Evolutionary conservation across 192 early-diverging fungal genomes (phyloP).

Genomic region (Umbelopsis isabellina): DNA sequence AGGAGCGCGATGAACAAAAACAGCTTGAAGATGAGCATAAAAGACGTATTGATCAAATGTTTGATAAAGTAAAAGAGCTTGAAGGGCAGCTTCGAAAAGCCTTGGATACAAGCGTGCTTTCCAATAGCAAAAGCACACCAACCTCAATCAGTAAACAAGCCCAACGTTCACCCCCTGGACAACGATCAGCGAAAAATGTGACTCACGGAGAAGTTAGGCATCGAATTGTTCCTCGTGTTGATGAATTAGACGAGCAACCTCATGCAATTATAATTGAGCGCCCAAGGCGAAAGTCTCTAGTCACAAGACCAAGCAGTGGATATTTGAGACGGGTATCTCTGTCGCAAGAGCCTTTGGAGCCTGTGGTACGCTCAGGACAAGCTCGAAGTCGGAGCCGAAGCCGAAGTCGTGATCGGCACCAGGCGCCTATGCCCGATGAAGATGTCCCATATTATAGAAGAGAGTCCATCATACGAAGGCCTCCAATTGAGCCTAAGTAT

Average conservation of each 20-base stretch:
- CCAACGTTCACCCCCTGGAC: not conserved
- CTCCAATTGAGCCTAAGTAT: not conserved
- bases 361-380: not conserved
- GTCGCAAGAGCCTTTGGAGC: slow-evolving; percentile 6
- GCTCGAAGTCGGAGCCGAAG: slow-evolving; percentile 16
- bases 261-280: not conserved
- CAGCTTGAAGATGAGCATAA: slow-evolving; percentile 13
- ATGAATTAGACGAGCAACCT: not conserved
- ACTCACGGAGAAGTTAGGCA: slow-evolving; percentile 3
- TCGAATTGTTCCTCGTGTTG: not conserved
- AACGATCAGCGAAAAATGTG: not conserved
- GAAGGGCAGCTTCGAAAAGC: slow-evolving; percentile 13
- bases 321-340: slow-evolving; percentile 11
- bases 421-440: not conserved
- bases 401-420: not conserved
- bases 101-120: not conserved
- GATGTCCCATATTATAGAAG: slow-evolving; percentile 8
- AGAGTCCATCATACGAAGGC: not conserved
- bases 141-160: not conserved
- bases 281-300: not conserved
- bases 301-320: slow-evolving; percentile 3
- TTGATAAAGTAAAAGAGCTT: slow-evolving; percentile 16
- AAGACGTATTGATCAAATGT: slow-evolving; percentile 18
- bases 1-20: slow-evolving; percentile 9
- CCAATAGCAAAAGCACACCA: not conserved